Base-by-base conservation (phyloP, 306 rosid species). In the Betula pendula region DNA sequence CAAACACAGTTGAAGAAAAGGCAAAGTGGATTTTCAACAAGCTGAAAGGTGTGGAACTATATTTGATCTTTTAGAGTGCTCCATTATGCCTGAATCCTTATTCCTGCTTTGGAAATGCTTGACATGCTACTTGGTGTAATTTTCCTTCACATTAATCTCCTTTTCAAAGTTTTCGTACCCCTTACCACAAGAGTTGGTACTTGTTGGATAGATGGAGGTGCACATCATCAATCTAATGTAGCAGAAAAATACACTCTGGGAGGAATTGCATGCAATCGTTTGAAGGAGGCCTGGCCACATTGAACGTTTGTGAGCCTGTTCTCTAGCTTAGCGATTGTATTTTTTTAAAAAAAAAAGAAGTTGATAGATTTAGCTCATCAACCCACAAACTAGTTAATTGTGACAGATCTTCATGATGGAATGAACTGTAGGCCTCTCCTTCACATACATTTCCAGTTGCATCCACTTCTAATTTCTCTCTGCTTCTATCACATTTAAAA, bases 1-100 rank as follows among this genome's bases (percentile, higher is more conserved):
- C 98, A 33, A 95, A 45, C 51, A 90, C 98, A 1, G 97, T 95
- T 48, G 98, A 95, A 84, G 97, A 92, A 78, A 95, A 95, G 87
- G 98, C 98, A 13, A 95, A 92, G 85, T 95, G 98, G 98, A 48
- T 95, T 78, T 95, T 95, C 87, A 91, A 92, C 92, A 95, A 95
- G 73, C 87, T 95, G 24, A 95, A 95, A 95, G 98, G 98, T 94
- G 15, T 47, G 62, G 19, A 52, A 43, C 69, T 10, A 33, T 44
- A 44, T 27, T 33, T 73, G 70, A 65, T 8, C 48, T 35, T n/a
- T n/a, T 65, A 2, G 14, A 35, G 47, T 65, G 7, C 47, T 65
- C 24, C 24, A 65, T 65, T 65, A 17, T 35, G 25, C 48, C 0
- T 19, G 70, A 38, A 38, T 38, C 70, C 70, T 38, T 62, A 17